Conservation (phyloP, 345 rosid species). For the Eutrema heterophyllum region DNA sequence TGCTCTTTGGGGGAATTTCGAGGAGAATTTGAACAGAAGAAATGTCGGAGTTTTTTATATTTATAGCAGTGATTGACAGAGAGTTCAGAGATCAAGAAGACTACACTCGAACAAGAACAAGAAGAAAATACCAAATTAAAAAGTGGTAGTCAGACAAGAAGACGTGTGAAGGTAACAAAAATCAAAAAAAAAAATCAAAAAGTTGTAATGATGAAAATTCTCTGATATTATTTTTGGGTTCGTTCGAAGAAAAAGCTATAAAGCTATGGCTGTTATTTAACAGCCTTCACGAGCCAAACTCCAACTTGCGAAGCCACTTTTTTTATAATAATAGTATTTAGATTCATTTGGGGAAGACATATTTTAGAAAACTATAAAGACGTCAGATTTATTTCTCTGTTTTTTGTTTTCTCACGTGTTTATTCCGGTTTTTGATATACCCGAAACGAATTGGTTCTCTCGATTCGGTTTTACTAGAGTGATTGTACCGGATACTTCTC, state of each 20-base stretch:
- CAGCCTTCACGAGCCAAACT: slow-evolving; percentile 43
- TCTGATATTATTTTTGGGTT: slow-evolving; percentile 34
- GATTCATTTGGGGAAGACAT: slow-evolving; percentile 27
- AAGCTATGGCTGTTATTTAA: slow-evolving; percentile 42
- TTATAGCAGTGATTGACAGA: slow-evolving; percentile 29
- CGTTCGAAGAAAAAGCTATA: slow-evolving; percentile 37
- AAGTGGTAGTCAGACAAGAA: slow-evolving; percentile 28
- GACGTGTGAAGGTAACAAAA: slow-evolving; percentile 26
- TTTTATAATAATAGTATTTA: slow-evolving; percentile 1
- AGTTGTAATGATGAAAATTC: slow-evolving; percentile 26
- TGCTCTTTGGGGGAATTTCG: slow-evolving; percentile 1
- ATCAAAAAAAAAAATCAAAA: neutral
- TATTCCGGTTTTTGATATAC: slow-evolving; percentile 7
- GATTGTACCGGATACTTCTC: neutral
- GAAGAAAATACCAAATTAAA: slow-evolving; percentile 13
- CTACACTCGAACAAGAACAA: slow-evolving; percentile 16
- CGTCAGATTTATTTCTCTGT: slow-evolving; percentile 6
- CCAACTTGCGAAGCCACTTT: slow-evolving; percentile 50
- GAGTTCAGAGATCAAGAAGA: slow-evolving; percentile 12
- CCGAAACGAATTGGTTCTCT: neutral
- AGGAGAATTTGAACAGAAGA: slow-evolving; percentile 23
- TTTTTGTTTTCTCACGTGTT: slow-evolving; percentile 24
- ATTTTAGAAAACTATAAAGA: slow-evolving; percentile 8
- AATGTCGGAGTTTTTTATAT: slow-evolving; percentile 33
- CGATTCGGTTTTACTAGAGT: neutral